A percentile compares a stretch with the other conserved stretches of the same genome.
These are phyloP conservation scores for Tetrapyrgos nigripes DNA, from an alignment of 1,284 basidiomycete genomes.

Conservation along the genomic window DNA sequence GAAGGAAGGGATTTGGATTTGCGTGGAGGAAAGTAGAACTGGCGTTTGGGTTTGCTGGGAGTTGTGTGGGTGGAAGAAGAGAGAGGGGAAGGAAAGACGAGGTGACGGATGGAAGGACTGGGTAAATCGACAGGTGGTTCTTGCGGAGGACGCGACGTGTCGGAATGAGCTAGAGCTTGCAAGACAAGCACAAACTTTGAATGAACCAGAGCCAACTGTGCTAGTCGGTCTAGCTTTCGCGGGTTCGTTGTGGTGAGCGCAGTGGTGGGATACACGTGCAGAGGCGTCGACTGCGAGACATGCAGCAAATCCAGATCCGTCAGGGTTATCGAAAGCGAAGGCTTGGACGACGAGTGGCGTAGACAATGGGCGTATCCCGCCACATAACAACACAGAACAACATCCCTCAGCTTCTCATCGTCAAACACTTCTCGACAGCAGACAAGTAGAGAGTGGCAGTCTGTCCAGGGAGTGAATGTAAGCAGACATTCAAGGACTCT, in stretches of 20 bases:
- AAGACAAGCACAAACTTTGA: slow-evolving; percentile 11
- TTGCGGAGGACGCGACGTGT: slow-evolving; percentile 1
- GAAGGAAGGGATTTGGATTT: neutral
- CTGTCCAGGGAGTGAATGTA: slow-evolving; percentile 5
- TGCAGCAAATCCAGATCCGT: slow-evolving; percentile 8
- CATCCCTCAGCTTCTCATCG: neutral
- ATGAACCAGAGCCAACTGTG: slow-evolving; percentile 11
- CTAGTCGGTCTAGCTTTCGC: neutral
- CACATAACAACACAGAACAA: slow-evolving; percentile 6
- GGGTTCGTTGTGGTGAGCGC: slow-evolving; percentile 4
- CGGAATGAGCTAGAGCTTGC: slow-evolving; percentile 9
- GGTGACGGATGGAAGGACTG: slow-evolving; percentile 3
- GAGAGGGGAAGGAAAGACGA: slow-evolving; percentile 11
- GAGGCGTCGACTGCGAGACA: slow-evolving; percentile 12
- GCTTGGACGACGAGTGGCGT: neutral
- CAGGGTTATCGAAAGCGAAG: neutral
- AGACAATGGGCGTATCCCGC: slow-evolving; percentile 1
- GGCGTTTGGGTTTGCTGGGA: slow-evolving; percentile 6
- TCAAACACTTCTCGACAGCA: neutral
- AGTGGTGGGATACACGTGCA: slow-evolving; percentile 11
- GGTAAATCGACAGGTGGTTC: neutral
- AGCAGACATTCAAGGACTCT: neutral
- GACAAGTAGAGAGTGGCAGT: neutral
- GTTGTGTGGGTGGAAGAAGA: neutral
- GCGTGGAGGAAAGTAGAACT: neutral